These are phyloP conservation scores for Penicillium salamii DNA, from an alignment of 495 filamentous ascomycete species.

Conservation along the genomic window DNA sequence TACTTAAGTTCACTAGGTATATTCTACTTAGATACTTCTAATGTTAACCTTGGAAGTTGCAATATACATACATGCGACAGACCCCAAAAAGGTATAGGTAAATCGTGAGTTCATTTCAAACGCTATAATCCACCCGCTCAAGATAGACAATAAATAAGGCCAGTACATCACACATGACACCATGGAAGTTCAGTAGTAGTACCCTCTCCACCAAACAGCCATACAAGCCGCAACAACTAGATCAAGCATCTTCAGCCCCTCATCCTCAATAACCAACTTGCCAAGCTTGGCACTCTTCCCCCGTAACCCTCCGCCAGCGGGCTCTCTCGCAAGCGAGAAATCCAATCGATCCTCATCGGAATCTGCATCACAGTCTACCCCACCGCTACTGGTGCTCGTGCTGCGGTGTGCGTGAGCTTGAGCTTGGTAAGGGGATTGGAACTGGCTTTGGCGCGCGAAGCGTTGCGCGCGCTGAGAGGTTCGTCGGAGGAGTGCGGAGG, in stretches of 20 bases:
- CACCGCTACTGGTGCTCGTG: constrained; percentile 32
- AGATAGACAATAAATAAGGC: no score
- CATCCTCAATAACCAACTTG: constrained; percentile 86
- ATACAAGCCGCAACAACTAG: constrained; percentile 87
- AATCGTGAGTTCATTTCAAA: no score
- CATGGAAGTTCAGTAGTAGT: constrained; percentile 51
- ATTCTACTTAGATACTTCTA: no score
- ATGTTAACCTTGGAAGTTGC: no score
- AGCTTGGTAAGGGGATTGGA: constrained; percentile 7
- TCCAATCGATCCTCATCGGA: constrained; percentile 54
- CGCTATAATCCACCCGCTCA: no score
- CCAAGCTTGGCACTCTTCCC: constrained; percentile 89
- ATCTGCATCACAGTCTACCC: constrained; percentile 6
- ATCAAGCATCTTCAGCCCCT: constrained; percentile 94
- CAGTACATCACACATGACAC: no score
- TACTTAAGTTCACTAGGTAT: no score
- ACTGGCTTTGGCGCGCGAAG: constrained; percentile 23
- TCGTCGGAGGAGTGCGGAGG: constrained; percentile 12
- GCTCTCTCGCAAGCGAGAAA: constrained; percentile 71
- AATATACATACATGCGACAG: no score
- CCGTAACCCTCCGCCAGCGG: constrained; percentile 74
- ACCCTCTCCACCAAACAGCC: constrained; percentile 88
- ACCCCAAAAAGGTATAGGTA: no score
- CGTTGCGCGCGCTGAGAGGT: constrained; percentile 17
- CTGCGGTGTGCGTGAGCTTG: constrained; percentile 11